Conservation (phyloP, 2,329 filamentous ascomycete species). For the Neopestalotiopsis sp. region DNA sequence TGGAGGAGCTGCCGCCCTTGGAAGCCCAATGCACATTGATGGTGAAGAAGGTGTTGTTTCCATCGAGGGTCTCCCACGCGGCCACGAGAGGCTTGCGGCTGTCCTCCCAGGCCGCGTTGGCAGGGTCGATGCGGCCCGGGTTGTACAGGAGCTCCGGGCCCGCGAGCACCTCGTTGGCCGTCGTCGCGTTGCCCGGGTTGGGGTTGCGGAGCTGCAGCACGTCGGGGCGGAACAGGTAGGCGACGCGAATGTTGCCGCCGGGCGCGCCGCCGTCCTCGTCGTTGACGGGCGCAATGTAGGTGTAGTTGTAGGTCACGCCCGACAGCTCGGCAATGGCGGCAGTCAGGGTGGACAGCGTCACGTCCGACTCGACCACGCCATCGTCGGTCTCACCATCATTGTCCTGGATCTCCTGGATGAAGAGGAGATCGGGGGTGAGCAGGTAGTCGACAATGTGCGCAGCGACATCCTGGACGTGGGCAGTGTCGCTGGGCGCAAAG, state of each 20-base stretch:
- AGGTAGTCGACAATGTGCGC: slow-evolving; percentile 70
- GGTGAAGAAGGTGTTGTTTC: slow-evolving; percentile 66
- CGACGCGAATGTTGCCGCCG: slow-evolving; percentile 74
- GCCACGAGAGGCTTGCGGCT: slow-evolving; percentile 73
- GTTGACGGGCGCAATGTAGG: slow-evolving; percentile 64
- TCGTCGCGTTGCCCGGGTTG: slow-evolving; percentile 58
- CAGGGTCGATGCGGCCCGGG: slow-evolving; percentile 71
- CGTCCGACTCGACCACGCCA: slow-evolving; percentile 59
- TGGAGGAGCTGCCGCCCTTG: slow-evolving; percentile 69
- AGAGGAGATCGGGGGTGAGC: slow-evolving; percentile 67
- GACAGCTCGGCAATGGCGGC: slow-evolving; percentile 55
- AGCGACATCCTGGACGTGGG: slow-evolving; percentile 63
- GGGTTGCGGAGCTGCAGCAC: slow-evolving; percentile 64
- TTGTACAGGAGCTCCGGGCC: slow-evolving; percentile 69
- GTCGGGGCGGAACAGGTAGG: slow-evolving; percentile 71
- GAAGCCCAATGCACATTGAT: slow-evolving; percentile 73
- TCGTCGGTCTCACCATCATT: slow-evolving; percentile 66
- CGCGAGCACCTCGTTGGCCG: slow-evolving; percentile 62
- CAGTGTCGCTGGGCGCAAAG: slow-evolving; percentile 57
- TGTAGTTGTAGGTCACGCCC: slow-evolving; percentile 62
- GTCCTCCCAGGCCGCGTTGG: slow-evolving; percentile 61
- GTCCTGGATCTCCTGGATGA: slow-evolving; percentile 76
- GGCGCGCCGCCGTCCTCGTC: slow-evolving; percentile 69
- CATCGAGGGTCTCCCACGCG: slow-evolving; percentile 65
- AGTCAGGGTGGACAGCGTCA: slow-evolving; percentile 63